A percentile compares a stretch with the other conserved stretches of the same genome.
phyloP scores from a whole-genome alignment of 257 asterid genomes.

The Solanum bulbocastanum region DNA sequence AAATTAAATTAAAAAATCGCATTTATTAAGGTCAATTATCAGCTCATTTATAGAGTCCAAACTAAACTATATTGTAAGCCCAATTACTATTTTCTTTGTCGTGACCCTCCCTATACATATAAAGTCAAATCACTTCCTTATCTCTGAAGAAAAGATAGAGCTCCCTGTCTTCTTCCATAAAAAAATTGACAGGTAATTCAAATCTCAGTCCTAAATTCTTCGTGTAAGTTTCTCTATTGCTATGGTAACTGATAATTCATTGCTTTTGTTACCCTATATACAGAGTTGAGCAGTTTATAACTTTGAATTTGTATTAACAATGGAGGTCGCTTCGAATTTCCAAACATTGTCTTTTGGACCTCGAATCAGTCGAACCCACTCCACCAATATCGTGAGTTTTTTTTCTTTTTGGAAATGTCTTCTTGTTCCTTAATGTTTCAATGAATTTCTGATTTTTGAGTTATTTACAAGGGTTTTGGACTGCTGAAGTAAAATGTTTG shows the following conservation, averaged over 20 bases:
- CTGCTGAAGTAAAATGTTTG: neutral
- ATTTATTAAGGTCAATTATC: neutral
- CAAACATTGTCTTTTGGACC: slow-evolving; percentile 23
- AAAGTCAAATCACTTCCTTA: neutral
- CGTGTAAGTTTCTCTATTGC: neutral
- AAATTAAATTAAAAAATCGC: no score
- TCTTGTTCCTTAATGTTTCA: neutral
- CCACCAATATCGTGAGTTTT: slow-evolving; percentile 20
- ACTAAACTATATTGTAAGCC: neutral
- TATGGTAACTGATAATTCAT: neutral
- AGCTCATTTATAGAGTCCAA: neutral
- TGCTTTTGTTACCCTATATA: neutral
- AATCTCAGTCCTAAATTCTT: neutral
- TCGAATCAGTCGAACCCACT: slow-evolving; percentile 5
- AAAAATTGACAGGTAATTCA: neutral
- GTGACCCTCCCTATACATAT: neutral
- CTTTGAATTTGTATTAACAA: neutral
- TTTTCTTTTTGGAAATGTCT: neutral
- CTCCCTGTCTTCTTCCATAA: neutral
- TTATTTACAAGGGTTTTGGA: neutral
- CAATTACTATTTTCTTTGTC: neutral
- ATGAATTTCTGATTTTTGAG: neutral
- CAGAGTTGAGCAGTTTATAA: slow-evolving; percentile 20
- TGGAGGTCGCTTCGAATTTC: slow-evolving; percentile 40
- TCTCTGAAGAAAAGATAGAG: neutral